Percentiles rank a stretch among this genome's conserved stretches.
Conservation (phyloP, 371 early-diverging fungal species). For the Mucor mucedo region DNA sequence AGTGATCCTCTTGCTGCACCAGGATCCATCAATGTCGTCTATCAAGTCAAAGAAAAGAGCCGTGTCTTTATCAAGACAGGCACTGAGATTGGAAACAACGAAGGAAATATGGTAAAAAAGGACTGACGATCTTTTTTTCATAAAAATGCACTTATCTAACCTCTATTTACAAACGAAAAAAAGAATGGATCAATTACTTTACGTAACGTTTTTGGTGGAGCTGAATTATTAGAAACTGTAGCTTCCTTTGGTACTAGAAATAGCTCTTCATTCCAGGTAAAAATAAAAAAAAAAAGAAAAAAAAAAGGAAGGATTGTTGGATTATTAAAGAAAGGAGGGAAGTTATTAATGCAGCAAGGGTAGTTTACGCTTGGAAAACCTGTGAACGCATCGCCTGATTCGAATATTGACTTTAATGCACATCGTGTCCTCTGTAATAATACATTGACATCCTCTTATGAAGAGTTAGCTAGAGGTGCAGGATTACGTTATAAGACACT, state of each 20-base stretch:
- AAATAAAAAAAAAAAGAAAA: background rate
- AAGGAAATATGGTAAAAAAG: constrained; percentile 74
- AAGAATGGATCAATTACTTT: constrained; percentile 69
- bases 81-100: constrained; percentile 82
- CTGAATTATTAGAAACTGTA: constrained; percentile 74
- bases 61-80: constrained; percentile 79
- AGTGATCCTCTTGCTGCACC: constrained; percentile 54
- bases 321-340: background rate
- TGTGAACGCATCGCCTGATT: constrained; percentile 53
- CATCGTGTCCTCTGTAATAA: constrained; percentile 55
- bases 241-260: constrained; percentile 77
- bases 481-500: constrained; percentile 53
- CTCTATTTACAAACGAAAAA: background rate
- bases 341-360: background rate
- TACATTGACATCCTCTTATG: constrained; percentile 44
- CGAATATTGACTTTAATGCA: constrained; percentile 50
- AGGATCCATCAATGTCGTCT: constrained; percentile 68
- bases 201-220: constrained; percentile 86
- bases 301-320: background rate
- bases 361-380: constrained; percentile 51
- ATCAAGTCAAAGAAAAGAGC: constrained; percentile 72
- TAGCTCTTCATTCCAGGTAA: constrained; percentile 75
- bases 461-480: constrained; percentile 48
- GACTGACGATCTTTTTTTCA: background rate
- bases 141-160: background rate